Evolutionary conservation across 257 asterid genomes (phyloP), one percentile per base, ranked within the genome.

Genomic region (Nicotiana sylvestris): DNA sequence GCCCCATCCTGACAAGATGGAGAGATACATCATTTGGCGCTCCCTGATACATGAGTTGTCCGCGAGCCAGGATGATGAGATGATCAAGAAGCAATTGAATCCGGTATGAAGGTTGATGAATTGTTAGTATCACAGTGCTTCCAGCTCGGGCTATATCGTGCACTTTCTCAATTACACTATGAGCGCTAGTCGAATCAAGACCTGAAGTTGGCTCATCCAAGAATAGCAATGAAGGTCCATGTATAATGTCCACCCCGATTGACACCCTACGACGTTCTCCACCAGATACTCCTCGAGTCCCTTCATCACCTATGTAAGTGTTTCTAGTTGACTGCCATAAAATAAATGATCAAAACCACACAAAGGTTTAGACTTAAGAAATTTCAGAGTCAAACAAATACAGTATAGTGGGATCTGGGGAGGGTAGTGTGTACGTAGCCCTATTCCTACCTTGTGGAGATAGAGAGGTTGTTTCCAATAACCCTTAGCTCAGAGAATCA

Each of bases 251-350:
- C 2, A 90, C 93, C 21, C 97, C 97, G 9, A 94, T 94, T 11
- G 98, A 90, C 6, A 94, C 98, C 81, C 98, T 87, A 1, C 97
- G 91, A 0, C 98, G 95, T 87, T 94, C 98, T 4, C 98, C 98
- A 1, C 98, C 96, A 0, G 98, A 94, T 9, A 94, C 92, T 46
- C 98, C 98, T 17, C 97, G 86, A 2, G 91, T 92, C 76, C 98
- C 98, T 86, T 93, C 98, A 32, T 94, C 97, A n/a, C 97, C 98
- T 53, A 94, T 94, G 89, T 92, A 93, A 15, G 98, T 94, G 84
- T 92, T 93, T 88, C 91, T 84, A 4, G 97, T 62, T 5, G 95
- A 85, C 98, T 94, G 88, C 76, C 39, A 35, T 56, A 80, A 32
- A 35, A 53, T 25, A 62, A 66, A 74, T 46, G 11, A 55, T 7